phyloP scores from a whole-genome alignment of 2,329 filamentous ascomycete genomes.

The Aspergillus persii region DNA sequence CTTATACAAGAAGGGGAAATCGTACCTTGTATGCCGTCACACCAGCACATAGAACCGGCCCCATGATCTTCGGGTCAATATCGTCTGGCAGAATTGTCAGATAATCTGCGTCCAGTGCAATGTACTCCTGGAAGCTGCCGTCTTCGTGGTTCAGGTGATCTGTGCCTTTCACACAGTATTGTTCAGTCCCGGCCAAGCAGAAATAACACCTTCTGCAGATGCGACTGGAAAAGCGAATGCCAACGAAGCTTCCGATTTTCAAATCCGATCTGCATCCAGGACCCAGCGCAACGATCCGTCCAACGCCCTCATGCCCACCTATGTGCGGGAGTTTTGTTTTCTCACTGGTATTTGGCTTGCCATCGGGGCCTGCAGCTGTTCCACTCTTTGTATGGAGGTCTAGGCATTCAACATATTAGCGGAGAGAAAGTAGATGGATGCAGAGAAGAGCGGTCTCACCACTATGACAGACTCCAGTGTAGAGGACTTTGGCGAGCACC shows the following conservation, averaged over 20 bases:
- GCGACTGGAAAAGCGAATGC: conserved; percentile 44
- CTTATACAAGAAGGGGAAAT: neutral
- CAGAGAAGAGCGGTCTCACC: conserved; percentile 26
- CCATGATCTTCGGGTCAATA: conserved; percentile 41
- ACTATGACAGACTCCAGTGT: conserved; percentile 47
- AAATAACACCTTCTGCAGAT: conserved; percentile 46
- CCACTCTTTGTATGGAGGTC: conserved; percentile 43
- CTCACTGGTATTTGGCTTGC: conserved; percentile 37
- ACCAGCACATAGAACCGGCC: conserved; percentile 46
- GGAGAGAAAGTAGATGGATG: neutral
- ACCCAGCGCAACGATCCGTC: conserved; percentile 41
- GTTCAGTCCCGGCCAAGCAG: conserved; percentile 42
- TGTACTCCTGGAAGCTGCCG: conserved; percentile 47
- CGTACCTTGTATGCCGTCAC: conserved; percentile 45
- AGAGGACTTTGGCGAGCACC: conserved; percentile 46
- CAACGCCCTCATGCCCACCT: conserved; percentile 48
- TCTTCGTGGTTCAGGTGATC: conserved; percentile 49
- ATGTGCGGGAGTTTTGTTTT: conserved; percentile 47
- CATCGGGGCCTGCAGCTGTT: conserved; percentile 38
- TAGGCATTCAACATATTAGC: conserved; percentile 9
- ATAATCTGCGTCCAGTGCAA: conserved; percentile 46
- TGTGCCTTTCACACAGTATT: conserved; percentile 42
- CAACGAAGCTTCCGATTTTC: conserved; percentile 41
- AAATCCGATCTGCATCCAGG: conserved; percentile 35
- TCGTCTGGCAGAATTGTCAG: conserved; percentile 45